Conservation (phyloP, 2,329 filamentous ascomycete genomes). For the Cordyceps tenuipes region DNA sequence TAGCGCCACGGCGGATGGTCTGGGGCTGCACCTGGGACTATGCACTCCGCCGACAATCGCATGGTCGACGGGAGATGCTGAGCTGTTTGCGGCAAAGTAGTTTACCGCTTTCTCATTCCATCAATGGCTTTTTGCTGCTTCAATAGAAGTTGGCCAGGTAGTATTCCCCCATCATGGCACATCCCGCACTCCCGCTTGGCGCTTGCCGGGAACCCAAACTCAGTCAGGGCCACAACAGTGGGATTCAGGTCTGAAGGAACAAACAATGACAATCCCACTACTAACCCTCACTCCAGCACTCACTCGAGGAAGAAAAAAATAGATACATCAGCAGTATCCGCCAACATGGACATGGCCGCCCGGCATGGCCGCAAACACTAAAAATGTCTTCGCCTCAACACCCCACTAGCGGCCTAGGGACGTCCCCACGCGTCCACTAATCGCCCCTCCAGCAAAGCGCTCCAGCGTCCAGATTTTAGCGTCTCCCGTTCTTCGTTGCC, state of each 20-base stretch:
- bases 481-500: background rate
- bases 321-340: background rate
- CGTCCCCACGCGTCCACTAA: slow-evolving; percentile 7
- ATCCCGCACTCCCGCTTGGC: too few relatives aligned
- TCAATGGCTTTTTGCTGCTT: too few relatives aligned
- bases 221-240: background rate
- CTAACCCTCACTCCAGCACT: too few relatives aligned
- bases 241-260: background rate
- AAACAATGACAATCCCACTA: too few relatives aligned
- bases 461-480: slow-evolving; percentile 5
- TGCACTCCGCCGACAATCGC: background rate
- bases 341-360: background rate
- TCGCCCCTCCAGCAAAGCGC: background rate
- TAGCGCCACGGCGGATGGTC: background rate
- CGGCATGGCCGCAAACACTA: background rate
- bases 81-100: too few relatives aligned
- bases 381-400: background rate
- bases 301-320: too few relatives aligned
- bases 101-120: too few relatives aligned
- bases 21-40: background rate
- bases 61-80: too few relatives aligned
- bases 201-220: too few relatives aligned
- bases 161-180: too few relatives aligned
- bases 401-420: background rate
- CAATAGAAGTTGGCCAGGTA: too few relatives aligned